A percentile compares a stretch with the other conserved stretches of the same genome.
Evolutionary conservation across 2,329 filamentous ascomycete genomes (phyloP).

Genomic region (Colletotrichum tropicale): DNA sequence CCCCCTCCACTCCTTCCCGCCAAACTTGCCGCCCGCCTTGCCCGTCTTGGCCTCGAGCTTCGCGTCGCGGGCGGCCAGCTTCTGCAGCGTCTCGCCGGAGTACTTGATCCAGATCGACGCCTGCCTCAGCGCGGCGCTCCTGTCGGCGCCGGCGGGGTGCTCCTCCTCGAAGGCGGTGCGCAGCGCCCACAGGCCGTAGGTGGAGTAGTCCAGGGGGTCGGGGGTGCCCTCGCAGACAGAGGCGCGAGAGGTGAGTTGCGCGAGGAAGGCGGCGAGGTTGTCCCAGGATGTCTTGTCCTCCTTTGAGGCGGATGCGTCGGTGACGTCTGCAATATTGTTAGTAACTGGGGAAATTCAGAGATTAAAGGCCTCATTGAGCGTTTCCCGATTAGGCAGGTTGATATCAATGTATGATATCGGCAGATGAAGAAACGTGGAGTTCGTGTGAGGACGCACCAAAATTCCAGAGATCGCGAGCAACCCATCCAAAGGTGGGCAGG

Average conservation of each 20-base stretch:
- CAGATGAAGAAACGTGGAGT: neutral
- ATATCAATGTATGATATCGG: neutral
- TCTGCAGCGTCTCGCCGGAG: conserved; percentile 19
- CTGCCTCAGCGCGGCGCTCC: conserved; percentile 18
- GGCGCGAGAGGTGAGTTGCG: conserved; percentile 26
- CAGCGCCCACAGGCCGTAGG: conserved; percentile 31
- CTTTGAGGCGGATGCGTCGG: conserved; percentile 17
- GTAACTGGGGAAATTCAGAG: accelerated
- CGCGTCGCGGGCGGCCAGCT: conserved; percentile 7
- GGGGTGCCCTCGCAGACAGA: neutral
- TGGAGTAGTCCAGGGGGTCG: conserved; percentile 27
- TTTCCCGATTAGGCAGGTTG: neutral
- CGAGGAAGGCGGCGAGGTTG: conserved; percentile 28
- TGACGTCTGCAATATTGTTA: conserved; percentile 8
- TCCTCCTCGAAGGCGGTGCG: conserved; percentile 29
- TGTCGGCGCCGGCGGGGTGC: neutral
- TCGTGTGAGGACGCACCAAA: conserved; percentile 29
- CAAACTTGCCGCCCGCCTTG: conserved; percentile 21
- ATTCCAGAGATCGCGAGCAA: conserved; percentile 29
- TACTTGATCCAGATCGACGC: conserved; percentile 28
- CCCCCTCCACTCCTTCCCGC: conserved; percentile 27
- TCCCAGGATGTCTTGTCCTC: conserved; percentile 13
- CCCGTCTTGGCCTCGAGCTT: conserved; percentile 22
- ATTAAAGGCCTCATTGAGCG: neutral
- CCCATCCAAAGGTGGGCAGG: conserved; percentile 30